These are phyloP conservation scores for Dryas integrifolia DNA, from an alignment of 331 rosid species.

Conservation along the genomic window DNA sequence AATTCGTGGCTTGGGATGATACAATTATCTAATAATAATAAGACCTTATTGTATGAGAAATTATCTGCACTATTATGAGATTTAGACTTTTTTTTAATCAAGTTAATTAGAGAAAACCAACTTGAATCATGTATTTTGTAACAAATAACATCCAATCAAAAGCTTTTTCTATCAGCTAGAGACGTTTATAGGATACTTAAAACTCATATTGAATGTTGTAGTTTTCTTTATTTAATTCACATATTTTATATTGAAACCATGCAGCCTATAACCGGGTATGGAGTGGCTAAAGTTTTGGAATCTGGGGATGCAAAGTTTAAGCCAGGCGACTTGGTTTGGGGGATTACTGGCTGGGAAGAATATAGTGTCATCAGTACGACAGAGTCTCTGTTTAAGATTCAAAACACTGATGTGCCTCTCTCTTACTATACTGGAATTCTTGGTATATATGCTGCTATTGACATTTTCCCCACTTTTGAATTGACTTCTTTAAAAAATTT, in stretches of 20 bases:
- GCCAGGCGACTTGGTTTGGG: constrained; percentile 27
- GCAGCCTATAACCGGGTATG: constrained; percentile 23
- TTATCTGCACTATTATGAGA: neutral
- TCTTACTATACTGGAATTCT: constrained; percentile 22
- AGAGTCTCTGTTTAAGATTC: neutral
- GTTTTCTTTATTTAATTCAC: neutral
- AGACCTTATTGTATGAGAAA: neutral
- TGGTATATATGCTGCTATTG: constrained; percentile 3
- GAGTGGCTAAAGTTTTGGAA: constrained; percentile 29
- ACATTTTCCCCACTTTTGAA: neutral
- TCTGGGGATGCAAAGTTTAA: constrained; percentile 19
- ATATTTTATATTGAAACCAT: neutral
- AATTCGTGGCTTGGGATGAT: no score
- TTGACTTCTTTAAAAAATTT: neutral
- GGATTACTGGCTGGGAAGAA: constrained; percentile 21
- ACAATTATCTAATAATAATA: no score
- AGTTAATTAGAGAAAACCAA: no score
- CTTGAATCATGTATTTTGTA: neutral
- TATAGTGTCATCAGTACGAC: constrained; percentile 7
- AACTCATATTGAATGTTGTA: neutral
- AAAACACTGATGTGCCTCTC: neutral
- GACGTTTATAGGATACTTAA: no score
- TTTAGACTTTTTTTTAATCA: no score
- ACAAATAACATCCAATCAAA: neutral
- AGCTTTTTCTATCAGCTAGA: neutral